A percentile compares a stretch with the other conserved stretches of the same genome.
phyloP scores from a whole-genome alignment of 345 rosid species.

The Citrus reticulata region DNA sequence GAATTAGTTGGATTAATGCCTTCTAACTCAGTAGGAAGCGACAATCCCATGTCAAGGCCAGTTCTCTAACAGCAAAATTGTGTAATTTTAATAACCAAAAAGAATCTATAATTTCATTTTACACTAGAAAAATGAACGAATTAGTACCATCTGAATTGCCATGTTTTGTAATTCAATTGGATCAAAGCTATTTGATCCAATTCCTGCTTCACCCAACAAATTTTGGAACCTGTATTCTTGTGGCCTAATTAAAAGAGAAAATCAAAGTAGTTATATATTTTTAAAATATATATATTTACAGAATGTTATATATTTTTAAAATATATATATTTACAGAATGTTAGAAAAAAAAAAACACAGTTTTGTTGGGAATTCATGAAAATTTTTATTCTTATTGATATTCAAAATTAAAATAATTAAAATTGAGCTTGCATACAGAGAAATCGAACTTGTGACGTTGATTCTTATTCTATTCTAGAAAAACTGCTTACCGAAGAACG shows the following conservation, averaged over 20 bases:
- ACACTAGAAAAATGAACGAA: not conserved
- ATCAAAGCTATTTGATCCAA: not conserved
- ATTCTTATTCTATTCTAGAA: too few relatives aligned
- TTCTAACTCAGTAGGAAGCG: not conserved
- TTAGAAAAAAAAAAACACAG: too few relatives aligned
- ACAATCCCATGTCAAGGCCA: not conserved
- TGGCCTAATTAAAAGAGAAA: not conserved
- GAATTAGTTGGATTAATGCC: not conserved
- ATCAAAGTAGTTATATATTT: not conserved
- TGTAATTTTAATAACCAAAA: not conserved
- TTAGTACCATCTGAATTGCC: not conserved
- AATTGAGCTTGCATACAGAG: too few relatives aligned
- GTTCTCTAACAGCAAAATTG: not conserved
- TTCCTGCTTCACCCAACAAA: not conserved
- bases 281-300: not conserved
- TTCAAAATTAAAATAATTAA: too few relatives aligned
- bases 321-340: not conserved
- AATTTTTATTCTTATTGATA: too few relatives aligned
- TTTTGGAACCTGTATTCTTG: constrained; percentile 11
- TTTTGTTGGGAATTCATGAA: too few relatives aligned
- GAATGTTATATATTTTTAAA: not conserved
- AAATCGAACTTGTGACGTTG: too few relatives aligned
- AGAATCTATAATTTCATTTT: not conserved
- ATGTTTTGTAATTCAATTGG: not conserved
- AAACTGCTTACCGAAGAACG: too few relatives aligned